phyloP scores from a whole-genome alignment of 352 stramenopile genomes.

The Plasmopara halstedii region DNA sequence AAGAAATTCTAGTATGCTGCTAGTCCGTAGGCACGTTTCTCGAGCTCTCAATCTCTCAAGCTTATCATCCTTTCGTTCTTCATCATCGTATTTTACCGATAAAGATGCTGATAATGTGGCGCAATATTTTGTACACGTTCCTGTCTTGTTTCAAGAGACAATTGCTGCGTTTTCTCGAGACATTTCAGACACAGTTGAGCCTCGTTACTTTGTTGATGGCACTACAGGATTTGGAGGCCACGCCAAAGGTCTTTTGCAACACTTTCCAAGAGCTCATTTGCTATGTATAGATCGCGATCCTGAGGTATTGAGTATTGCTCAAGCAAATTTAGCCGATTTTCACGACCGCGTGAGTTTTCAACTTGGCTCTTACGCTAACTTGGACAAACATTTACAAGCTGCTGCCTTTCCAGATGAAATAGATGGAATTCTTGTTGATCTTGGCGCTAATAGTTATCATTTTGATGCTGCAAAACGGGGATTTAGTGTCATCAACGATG shows the following conservation, averaged over 20 bases:
- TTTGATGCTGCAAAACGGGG: conserved; percentile 59
- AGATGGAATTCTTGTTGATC: conserved; percentile 66
- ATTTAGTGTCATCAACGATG: conserved; percentile 69
- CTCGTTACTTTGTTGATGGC: conserved; percentile 62
- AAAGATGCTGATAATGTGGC: not conserved
- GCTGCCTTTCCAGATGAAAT: conserved; percentile 41
- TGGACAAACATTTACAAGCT: conserved; percentile 28
- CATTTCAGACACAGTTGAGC: conserved; percentile 8
- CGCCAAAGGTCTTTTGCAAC: conserved; percentile 47
- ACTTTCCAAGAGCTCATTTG: conserved; percentile 34
- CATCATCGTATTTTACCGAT: conserved; percentile 1
- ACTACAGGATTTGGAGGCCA: conserved; percentile 68
- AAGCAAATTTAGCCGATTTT: conserved; percentile 40
- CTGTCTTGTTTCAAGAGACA: conserved; percentile 54
- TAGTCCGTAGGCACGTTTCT: conserved; percentile 2
- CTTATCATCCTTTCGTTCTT: conserved; percentile 1
- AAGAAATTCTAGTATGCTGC: conserved; percentile 2
- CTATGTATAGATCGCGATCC: conserved; percentile 79
- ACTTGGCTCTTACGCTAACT: conserved; percentile 52
- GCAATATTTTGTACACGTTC: conserved; percentile 32
- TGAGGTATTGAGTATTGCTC: conserved; percentile 53
- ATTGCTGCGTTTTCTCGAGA: conserved; percentile 21
- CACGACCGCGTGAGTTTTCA: conserved; percentile 44
- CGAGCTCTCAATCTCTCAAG: not conserved
- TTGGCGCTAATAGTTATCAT: conserved; percentile 80